Evolutionary conservation across 2,329 filamentous ascomycete species (phyloP).

Genomic region (Ceratocystis huliohia): DNA sequence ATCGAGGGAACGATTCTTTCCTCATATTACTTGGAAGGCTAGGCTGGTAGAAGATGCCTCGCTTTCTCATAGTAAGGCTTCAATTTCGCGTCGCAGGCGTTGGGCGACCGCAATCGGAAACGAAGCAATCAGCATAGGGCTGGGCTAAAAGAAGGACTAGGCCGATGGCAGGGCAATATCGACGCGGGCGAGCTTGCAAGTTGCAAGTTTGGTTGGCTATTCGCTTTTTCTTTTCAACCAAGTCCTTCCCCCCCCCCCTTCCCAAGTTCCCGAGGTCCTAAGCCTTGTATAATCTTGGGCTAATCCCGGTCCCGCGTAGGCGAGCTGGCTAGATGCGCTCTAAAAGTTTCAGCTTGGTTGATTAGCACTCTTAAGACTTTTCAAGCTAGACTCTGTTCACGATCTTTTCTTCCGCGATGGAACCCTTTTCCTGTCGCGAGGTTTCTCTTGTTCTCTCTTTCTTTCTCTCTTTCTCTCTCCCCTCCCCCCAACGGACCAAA

Average conservation of each 20-base stretch:
- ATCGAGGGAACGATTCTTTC: background rate
- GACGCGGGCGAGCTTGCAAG: background rate
- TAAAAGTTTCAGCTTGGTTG: slow-evolving; percentile 4
- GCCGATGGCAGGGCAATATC: background rate
- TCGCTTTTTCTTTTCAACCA: background rate
- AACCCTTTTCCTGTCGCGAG: background rate
- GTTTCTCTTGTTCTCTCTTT: background rate
- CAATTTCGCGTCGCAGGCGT: background rate
- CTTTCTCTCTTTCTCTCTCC: background rate
- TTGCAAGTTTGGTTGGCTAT: background rate
- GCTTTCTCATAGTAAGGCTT: background rate
- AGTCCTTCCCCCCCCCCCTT: background rate
- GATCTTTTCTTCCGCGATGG: background rate
- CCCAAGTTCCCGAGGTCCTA: background rate
- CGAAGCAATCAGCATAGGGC: background rate
- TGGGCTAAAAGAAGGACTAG: background rate
- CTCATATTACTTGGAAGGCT: background rate
- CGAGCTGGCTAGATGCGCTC: background rate
- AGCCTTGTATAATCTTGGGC: background rate
- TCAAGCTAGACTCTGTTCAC: background rate
- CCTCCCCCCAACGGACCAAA: background rate
- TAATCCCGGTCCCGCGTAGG: slow-evolving; percentile 3
- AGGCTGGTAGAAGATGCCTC: background rate
- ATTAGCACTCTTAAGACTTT: background rate
- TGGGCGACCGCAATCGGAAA: background rate